Evolutionary conservation across 768 basidiomycete genomes (phyloP).

Genomic region (Auricularia sp.): DNA sequence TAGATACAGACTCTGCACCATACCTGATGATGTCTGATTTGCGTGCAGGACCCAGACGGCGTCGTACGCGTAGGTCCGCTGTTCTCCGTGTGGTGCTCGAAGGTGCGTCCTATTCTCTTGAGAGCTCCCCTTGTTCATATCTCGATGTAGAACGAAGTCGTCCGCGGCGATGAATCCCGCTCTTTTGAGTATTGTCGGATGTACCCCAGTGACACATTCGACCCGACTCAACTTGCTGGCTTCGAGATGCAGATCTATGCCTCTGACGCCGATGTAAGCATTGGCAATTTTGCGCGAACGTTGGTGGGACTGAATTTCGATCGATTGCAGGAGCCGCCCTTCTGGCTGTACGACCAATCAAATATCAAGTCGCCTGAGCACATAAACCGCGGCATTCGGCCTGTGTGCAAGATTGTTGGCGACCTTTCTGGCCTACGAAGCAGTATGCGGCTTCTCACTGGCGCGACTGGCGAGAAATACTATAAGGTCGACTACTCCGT

Average conservation of each 20-base stretch:
- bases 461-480: background rate
- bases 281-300: background rate
- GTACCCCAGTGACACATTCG: background rate
- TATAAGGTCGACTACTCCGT: background rate
- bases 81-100: background rate
- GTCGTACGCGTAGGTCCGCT: background rate
- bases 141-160: background rate
- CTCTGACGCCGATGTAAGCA: background rate
- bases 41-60: background rate
- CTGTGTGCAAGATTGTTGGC: conserved; percentile 3
- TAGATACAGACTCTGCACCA: background rate
- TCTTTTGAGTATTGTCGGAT: background rate
- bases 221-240: background rate
- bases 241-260: conserved; percentile 3
- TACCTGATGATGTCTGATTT: background rate
- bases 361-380: background rate
- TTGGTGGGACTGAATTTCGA: background rate
- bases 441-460: background rate
- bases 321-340: background rate
- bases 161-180: background rate
- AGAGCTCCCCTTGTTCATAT: background rate
- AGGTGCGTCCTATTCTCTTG: background rate
- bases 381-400: background rate
- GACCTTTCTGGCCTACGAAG: conserved; percentile 1
- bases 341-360: background rate